Conservation (phyloP, 148 eudicot species). For the Oxyria digyna region DNA sequence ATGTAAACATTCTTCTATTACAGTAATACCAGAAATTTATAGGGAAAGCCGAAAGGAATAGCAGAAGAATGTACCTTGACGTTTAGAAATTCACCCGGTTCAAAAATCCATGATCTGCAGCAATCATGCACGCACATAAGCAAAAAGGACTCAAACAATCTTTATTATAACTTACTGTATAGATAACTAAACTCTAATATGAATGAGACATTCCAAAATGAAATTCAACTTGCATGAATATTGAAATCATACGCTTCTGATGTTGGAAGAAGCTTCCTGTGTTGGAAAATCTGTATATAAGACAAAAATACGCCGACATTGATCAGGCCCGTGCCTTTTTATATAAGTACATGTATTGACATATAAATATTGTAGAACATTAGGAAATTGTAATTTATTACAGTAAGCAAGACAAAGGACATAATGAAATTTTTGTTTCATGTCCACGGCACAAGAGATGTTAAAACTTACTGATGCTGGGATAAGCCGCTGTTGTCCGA, state of each 20-base stretch:
- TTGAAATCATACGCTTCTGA: slow-evolving; percentile 84
- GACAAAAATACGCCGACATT: not conserved
- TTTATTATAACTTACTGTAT: not conserved
- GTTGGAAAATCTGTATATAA: slow-evolving; percentile 63
- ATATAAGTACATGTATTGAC: not conserved
- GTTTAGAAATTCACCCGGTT: slow-evolving; percentile 95
- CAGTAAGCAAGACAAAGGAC: not conserved
- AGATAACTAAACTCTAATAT: not conserved
- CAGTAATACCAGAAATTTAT: too few species aligned
- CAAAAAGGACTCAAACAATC: slow-evolving; percentile 7
- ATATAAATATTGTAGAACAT: not conserved
- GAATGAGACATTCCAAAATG: not conserved
- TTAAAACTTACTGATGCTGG: not conserved
- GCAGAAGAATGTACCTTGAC: slow-evolving; percentile 53
- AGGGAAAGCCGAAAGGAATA: too few species aligned
- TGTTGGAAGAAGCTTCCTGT: slow-evolving; percentile 90
- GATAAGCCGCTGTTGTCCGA: too few species aligned
- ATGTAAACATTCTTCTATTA: slow-evolving; percentile 4
- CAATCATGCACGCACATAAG: not conserved
- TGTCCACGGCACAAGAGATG: not conserved
- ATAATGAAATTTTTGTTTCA: not conserved
- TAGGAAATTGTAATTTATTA: not conserved
- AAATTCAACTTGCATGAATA: slow-evolving; percentile 63
- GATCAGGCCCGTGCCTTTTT: not conserved
- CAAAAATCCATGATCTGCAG: slow-evolving; percentile 96